phyloP scores from a whole-genome alignment of 495 filamentous ascomycete genomes.

The Barbatosphaeria neglecta region DNA sequence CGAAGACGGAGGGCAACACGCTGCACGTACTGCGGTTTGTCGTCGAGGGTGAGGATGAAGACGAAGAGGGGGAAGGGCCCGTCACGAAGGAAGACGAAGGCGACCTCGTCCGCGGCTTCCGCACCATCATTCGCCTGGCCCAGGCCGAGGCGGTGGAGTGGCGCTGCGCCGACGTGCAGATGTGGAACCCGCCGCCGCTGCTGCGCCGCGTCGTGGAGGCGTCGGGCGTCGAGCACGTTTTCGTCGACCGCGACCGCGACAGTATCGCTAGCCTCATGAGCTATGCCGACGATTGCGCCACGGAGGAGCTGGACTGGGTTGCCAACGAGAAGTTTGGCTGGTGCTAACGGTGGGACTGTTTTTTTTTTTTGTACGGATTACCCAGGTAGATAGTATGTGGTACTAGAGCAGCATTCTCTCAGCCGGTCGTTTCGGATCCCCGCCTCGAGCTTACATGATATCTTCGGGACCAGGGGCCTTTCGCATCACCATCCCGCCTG shows the following conservation, averaged over 20 bases:
- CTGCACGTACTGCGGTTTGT: constrained; percentile 72
- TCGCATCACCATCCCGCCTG: not conserved
- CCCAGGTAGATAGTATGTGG: too few species aligned
- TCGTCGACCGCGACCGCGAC: constrained; percentile 34
- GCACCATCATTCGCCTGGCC: constrained; percentile 31
- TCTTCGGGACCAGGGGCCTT: too few species aligned
- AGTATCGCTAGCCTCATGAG: constrained; percentile 44
- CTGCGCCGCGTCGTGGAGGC: constrained; percentile 24
- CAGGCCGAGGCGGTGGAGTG: constrained; percentile 29
- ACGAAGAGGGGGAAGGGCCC: too few species aligned
- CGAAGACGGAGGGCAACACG: constrained; percentile 45
- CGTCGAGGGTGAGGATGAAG: constrained; percentile 55
- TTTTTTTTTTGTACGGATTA: not conserved
- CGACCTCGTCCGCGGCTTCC: constrained; percentile 46
- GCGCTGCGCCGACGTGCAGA: constrained; percentile 29
- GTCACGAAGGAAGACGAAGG: constrained; percentile 17
- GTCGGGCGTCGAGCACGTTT: constrained; percentile 24
- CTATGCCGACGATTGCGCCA: constrained; percentile 29
- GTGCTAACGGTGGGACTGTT: constrained; percentile 41
- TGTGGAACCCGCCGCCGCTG: constrained; percentile 39
- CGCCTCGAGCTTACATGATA: too few species aligned
- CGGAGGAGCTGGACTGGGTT: constrained; percentile 64
- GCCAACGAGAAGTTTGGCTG: constrained; percentile 90
- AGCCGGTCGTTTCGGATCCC: too few species aligned
- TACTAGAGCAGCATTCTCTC: too few species aligned